Base-by-base conservation (phyloP, 2,329 filamentous ascomycete species). In the Diaporthe velutina region DNA sequence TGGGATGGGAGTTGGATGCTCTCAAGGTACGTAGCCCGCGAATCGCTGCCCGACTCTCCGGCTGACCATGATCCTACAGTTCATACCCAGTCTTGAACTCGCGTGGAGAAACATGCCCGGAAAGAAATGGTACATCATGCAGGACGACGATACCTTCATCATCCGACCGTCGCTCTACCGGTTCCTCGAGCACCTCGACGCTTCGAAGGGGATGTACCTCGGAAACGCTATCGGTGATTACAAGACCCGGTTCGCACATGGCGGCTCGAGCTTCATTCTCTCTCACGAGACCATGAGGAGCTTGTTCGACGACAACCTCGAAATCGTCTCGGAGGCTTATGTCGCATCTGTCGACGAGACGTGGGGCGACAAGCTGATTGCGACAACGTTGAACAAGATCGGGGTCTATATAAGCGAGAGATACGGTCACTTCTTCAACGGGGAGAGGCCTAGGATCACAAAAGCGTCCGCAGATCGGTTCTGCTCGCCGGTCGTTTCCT, bases 41-140 rank as follows among this genome's bases (percentile, higher is more conserved):
- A 9, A 28, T 0, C 4, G 30, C 28, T 3, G 8, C 25, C 28
- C 50, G 35, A 8, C 30, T 4, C 50, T 38, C 17, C 40, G 12
- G 50, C 71, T 75, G n/a, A 75, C 66, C 38, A 10, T 3, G 3
- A 15, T 2, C 13, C 25, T 19, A 2, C 75, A 90, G 89, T 90
- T 90, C 78, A 86, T 90, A 70, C 86, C 88, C 54, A 87, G 88
- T 57, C 85, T 91, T 77, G 87, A 90, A 77, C 84, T 88, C 75
- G 83, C 87, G 28, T 89, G 87, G 82, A 80, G 83, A 52, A 83
- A 81, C 22, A 83, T 90, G 79, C 89, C 89, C 0, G 80, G 83
- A 75, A 91, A 90, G 82, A 89, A 89, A 79, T 91, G 89, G 89
- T 91, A 90, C 78, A 80, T 90, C 76, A 86, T 91, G 76, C 80